phyloP scores from a whole-genome alignment of 371 early-diverging fungal species.

The Conidiobolus incongruus region DNA sequence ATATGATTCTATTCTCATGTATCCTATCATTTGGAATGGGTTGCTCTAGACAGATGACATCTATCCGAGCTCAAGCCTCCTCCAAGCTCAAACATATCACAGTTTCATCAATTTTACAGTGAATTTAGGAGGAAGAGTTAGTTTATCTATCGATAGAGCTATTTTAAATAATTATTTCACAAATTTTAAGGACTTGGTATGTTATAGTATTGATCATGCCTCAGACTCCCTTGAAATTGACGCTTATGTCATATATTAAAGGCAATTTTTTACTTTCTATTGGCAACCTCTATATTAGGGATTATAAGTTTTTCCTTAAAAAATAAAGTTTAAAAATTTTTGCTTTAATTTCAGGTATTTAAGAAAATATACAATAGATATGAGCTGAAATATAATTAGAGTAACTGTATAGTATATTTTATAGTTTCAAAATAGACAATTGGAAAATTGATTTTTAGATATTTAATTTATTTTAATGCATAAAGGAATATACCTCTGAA shows the following conservation, averaged over 20 bases:
- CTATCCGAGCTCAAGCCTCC: slow-evolving; percentile 21
- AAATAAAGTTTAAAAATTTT: too few species aligned
- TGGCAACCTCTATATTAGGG: not conserved
- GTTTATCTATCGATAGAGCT: slow-evolving; percentile 30
- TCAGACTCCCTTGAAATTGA: not conserved
- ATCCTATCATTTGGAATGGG: slow-evolving; percentile 30
- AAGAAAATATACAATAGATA: too few species aligned
- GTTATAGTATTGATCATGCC: not conserved
- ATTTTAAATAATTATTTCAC: slow-evolving; percentile 19
- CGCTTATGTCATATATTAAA: not conserved
- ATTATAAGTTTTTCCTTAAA: too few species aligned
- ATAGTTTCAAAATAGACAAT: too few species aligned
- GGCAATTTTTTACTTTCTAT: not conserved
- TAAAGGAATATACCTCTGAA: too few species aligned
- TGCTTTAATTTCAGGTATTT: too few species aligned
- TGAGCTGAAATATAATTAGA: too few species aligned
- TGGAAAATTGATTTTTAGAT: too few species aligned
- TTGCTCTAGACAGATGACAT: slow-evolving; percentile 28
- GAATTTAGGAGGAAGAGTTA: slow-evolving; percentile 39
- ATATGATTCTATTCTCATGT: not conserved
- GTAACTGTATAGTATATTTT: too few species aligned
- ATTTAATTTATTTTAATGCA: too few species aligned
- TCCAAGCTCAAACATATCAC: slow-evolving; percentile 4
- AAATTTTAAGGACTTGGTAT: slow-evolving; percentile 5
- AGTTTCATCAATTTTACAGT: slow-evolving; percentile 32